Percentiles rank a stretch among this genome's conserved stretches.
Evolutionary conservation across 163 green algal species (phyloP).

Genomic region (Chlorella variabilis): DNA sequence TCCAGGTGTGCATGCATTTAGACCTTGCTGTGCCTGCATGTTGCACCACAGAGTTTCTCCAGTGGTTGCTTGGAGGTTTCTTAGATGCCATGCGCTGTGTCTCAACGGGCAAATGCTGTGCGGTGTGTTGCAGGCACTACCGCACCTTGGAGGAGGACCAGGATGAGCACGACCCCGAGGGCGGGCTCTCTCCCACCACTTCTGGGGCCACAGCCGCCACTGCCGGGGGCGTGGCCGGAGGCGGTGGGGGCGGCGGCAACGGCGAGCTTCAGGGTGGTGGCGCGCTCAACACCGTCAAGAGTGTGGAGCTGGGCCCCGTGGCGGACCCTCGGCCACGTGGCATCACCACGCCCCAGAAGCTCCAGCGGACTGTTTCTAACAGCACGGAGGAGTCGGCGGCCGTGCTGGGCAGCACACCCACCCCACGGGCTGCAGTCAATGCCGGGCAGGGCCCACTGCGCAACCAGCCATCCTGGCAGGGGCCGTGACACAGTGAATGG

Average conservation of each 20-base stretch:
- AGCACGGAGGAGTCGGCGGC: not conserved
- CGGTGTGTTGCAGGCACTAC: not conserved
- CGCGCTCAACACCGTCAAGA: no score
- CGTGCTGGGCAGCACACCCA: not conserved
- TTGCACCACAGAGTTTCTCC: no score
- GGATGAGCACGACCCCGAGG: constrained; percentile 11
- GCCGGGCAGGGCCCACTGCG: not conserved
- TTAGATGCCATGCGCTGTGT: not conserved
- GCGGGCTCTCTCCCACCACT: not conserved
- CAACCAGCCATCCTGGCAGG: no score
- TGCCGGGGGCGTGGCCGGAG: not conserved
- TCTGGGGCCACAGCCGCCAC: not conserved
- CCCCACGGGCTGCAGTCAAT: not conserved
- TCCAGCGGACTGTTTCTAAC: constrained; percentile 19
- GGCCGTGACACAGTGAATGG: not conserved
- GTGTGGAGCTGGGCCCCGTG: not conserved
- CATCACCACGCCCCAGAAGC: constrained; percentile 37
- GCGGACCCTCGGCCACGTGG: not conserved
- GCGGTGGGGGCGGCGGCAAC: not conserved
- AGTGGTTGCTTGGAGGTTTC: not conserved
- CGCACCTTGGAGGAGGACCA: not conserved
- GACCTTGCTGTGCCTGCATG: not conserved
- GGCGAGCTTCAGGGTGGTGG: no score
- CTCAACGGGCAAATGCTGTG: not conserved
- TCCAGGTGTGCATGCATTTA: not conserved